These are phyloP conservation scores for Rhizophora mangle DNA, from an alignment of 345 rosid genomes.

Conservation along the genomic window DNA sequence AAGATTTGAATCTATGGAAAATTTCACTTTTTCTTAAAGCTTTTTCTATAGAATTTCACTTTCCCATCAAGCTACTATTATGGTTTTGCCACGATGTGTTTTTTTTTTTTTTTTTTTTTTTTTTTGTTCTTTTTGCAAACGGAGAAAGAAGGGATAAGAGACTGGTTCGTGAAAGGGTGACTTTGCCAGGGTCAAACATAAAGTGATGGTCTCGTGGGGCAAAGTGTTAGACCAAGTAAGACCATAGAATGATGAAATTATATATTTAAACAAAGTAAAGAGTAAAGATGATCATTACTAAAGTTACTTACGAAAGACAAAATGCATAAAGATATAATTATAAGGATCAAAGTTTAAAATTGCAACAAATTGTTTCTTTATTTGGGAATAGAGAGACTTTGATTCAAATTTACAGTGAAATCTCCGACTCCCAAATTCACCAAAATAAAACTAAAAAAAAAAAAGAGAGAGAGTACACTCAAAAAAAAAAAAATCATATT, in stretches of 20 bases:
- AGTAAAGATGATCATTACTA: no score
- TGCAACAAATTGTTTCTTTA: no score
- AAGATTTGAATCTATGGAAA: constrained; percentile 33
- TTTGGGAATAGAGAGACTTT: no score
- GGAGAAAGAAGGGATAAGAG: constrained; percentile 20
- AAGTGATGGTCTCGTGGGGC: constrained; percentile 19
- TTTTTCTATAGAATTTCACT: constrained; percentile 7
- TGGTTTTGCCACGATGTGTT: background rate
- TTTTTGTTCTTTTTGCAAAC: constrained; percentile 1
- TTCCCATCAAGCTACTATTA: constrained; percentile 10
- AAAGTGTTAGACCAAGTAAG: background rate
- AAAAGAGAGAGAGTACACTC: no score
- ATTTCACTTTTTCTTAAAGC: background rate
- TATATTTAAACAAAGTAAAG: no score
- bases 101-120: background rate
- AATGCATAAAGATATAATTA: no score
- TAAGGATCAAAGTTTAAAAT: no score
- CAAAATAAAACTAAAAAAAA: no score
- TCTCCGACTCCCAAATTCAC: no score
- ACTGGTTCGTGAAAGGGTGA: constrained; percentile 22
- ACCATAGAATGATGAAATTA: background rate
- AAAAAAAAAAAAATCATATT: no score
- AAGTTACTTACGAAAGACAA: no score
- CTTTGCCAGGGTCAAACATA: constrained; percentile 42
- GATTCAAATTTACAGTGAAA: no score